Conservation (phyloP, 768 basidiomycete genomes). For the Serpula lacrymans region DNA sequence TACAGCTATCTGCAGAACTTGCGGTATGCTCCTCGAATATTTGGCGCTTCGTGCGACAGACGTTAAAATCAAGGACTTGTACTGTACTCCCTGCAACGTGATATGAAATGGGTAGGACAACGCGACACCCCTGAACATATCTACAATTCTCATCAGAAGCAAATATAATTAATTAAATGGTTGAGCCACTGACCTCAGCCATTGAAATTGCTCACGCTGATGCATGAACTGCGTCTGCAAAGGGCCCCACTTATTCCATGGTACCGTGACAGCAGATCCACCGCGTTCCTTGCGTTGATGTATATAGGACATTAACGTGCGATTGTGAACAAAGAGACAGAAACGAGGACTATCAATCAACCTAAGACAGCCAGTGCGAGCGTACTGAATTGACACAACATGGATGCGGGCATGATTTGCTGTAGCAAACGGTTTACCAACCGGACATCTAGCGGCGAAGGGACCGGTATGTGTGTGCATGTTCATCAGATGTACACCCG, state of each 20-base stretch:
- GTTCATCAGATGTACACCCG: slow-evolving; percentile 11
- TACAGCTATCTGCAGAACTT: too few relatives aligned
- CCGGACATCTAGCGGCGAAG: slow-evolving; percentile 23
- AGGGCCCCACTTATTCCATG: slow-evolving; percentile 40
- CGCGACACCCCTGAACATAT: slow-evolving; percentile 41
- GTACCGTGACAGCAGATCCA: slow-evolving; percentile 7
- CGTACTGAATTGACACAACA: slow-evolving; percentile 22
- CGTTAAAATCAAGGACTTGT: slow-evolving; percentile 32
- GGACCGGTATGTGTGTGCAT: slow-evolving; percentile 32
- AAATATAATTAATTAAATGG: not conserved
- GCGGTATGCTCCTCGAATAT: too few relatives aligned
- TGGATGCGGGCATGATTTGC: slow-evolving; percentile 20
- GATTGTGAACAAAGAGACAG: slow-evolving; percentile 33
- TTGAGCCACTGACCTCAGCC: slow-evolving; percentile 39
- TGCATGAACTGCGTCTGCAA: slow-evolving; percentile 30
- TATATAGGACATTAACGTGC: slow-evolving; percentile 20
- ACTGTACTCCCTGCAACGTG: slow-evolving; percentile 9
- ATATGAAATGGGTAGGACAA: slow-evolving; percentile 22
- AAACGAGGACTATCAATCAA: slow-evolving; percentile 10
- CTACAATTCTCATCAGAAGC: slow-evolving; percentile 15
- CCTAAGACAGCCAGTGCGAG: not conserved
- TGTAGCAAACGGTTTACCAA: slow-evolving; percentile 22
- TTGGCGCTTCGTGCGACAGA: slow-evolving; percentile 8
- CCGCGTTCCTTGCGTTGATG: not conserved
- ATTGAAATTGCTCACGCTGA: slow-evolving; percentile 29